Percentiles rank a stretch among this genome's conserved stretches.
Evolutionary conservation across 2,329 filamentous ascomycete species (phyloP).

Genomic region (Hypoxylon sp.): DNA sequence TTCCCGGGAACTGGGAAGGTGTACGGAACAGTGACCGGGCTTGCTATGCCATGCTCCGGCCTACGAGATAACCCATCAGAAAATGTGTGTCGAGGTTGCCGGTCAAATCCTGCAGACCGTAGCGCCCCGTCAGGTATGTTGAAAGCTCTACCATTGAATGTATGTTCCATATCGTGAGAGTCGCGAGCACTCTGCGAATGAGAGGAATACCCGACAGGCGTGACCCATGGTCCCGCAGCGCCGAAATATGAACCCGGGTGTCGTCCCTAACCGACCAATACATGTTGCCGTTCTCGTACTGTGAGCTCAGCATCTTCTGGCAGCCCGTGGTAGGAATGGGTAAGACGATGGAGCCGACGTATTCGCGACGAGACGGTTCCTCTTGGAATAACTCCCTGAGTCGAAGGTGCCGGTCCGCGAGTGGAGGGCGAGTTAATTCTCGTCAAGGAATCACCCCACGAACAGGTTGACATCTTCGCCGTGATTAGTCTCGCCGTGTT

Average conservation of each 20-base stretch:
- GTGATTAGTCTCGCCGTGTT: conserved; percentile 1
- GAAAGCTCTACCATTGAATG: conserved; percentile 21
- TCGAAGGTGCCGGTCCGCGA: conserved; percentile 22
- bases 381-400: conserved; percentile 44
- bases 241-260: conserved; percentile 45
- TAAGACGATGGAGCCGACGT: conserved; percentile 49
- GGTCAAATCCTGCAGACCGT: conserved; percentile 1
- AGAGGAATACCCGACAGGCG: conserved; percentile 48
- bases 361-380: conserved; percentile 53
- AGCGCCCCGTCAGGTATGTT: conserved; percentile 14
- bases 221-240: conserved; percentile 42
- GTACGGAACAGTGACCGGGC: conserved; percentile 12
- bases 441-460: conserved; percentile 29
- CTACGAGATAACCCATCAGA: conserved; percentile 31
- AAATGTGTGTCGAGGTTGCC: conserved; percentile 33
- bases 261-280: conserved; percentile 50
- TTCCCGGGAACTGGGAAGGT: conserved; percentile 8
- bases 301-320: conserved; percentile 34
- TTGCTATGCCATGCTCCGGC: conserved; percentile 8
- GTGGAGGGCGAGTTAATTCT: conserved; percentile 14
- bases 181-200: conserved; percentile 41
- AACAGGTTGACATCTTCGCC: conserved; percentile 34
- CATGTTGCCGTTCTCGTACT: conserved; percentile 45
- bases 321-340: conserved; percentile 37
- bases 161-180: conserved; percentile 45